These are phyloP conservation scores for Obelidium mucronatum DNA, from an alignment of 192 early-diverging fungal genomes.

Conservation along the genomic window DNA sequence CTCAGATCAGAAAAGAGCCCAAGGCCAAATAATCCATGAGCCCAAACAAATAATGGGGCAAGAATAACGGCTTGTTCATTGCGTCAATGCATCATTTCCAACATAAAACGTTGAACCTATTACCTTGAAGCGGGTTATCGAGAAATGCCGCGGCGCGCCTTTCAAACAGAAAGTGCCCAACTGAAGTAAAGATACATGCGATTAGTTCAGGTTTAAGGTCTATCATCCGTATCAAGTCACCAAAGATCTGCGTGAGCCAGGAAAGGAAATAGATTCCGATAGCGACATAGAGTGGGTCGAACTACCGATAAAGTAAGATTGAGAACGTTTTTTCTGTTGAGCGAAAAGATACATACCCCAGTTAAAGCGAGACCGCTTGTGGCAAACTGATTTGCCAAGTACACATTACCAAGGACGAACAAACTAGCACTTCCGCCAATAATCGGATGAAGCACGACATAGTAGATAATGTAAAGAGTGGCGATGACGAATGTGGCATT, in stretches of 20 bases:
- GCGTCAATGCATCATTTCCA: background rate
- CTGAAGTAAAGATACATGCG: slow-evolving; percentile 22
- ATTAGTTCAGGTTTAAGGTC: background rate
- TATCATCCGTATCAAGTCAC: slow-evolving; percentile 2
- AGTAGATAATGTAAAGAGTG: slow-evolving; percentile 74
- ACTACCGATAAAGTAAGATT: slow-evolving; percentile 5
- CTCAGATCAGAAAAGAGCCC: slow-evolving; percentile 80
- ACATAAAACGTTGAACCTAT: background rate
- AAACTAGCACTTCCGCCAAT: slow-evolving; percentile 34
- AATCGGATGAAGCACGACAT: slow-evolving; percentile 62
- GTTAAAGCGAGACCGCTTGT: background rate
- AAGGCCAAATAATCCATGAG: slow-evolving; percentile 80
- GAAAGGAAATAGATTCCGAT: slow-evolving; percentile 68
- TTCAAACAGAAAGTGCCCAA: slow-evolving; percentile 88
- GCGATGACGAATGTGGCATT: slow-evolving; percentile 64
- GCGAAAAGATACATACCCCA: too few relatives aligned
- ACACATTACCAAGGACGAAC: background rate
- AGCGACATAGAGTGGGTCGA: slow-evolving; percentile 47
- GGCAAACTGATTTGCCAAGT: background rate
- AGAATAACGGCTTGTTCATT: slow-evolving; percentile 74
- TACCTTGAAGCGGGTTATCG: slow-evolving; percentile 84
- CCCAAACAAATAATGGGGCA: slow-evolving; percentile 95
- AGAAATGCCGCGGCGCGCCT: slow-evolving; percentile 84
- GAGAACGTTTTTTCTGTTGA: too few relatives aligned
- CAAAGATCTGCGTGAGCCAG: slow-evolving; percentile 90